Evolutionary conservation across 2,329 filamentous ascomycete genomes (phyloP).

Genomic region (Colletotrichum limetticola): DNA sequence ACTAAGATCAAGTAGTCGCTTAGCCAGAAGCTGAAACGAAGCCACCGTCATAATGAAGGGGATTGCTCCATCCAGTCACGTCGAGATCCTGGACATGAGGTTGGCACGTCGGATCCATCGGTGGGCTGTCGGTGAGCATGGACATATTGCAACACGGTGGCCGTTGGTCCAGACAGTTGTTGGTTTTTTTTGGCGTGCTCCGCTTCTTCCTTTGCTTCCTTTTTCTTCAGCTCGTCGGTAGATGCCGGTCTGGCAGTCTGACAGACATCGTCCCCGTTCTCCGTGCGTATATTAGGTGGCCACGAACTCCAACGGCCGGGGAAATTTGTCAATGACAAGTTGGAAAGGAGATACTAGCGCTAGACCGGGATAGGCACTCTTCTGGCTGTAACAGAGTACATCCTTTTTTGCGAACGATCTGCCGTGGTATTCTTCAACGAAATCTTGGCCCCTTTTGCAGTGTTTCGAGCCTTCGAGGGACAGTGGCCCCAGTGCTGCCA

Average conservation of each 20-base stretch:
- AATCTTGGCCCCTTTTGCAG: neutral
- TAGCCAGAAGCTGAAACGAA: conserved; percentile 15
- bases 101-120: neutral
- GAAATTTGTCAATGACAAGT: neutral
- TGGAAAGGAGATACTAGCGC: neutral
- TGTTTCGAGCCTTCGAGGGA: neutral
- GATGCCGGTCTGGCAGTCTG: neutral
- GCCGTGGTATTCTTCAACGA: neutral
- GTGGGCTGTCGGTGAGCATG: neutral
- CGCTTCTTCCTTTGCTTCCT: neutral
- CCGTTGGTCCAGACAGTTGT: neutral
- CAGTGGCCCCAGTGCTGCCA: neutral
- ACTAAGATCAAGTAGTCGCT: conserved; percentile 7
- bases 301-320: neutral
- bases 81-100: neutral
- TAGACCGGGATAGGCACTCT: neutral
- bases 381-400: neutral
- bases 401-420: neutral
- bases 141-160: neutral
- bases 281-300: neutral
- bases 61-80: neutral
- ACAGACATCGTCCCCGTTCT: neutral
- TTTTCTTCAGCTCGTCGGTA: neutral
- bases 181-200: neutral
- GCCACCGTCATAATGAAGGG: conserved; percentile 1